Evolutionary conservation across 768 basidiomycete genomes (phyloP).

Genomic region (Dioszegia aurantiaca): DNA sequence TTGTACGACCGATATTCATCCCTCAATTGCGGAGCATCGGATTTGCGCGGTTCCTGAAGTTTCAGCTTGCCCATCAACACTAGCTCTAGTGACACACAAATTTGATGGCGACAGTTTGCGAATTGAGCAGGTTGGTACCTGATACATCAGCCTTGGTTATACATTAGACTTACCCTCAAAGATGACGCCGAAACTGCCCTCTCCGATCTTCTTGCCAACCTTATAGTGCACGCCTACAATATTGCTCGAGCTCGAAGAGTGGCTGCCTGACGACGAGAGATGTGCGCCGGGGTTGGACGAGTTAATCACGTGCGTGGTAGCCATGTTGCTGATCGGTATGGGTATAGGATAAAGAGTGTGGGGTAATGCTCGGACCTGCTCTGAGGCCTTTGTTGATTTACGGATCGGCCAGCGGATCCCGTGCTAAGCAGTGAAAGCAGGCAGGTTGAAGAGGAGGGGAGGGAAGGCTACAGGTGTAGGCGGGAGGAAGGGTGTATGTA

Average conservation of each 20-base stretch:
- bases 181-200: constrained; percentile 94
- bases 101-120: constrained; percentile 98
- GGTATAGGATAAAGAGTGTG: constrained; percentile 1
- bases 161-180: constrained; percentile 68
- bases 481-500: not conserved
- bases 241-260: constrained; percentile 50
- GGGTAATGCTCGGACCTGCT: not conserved
- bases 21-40: constrained; percentile 93
- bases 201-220: constrained; percentile 98
- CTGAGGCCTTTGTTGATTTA: constrained; percentile 2
- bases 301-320: constrained; percentile 49
- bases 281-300: constrained; percentile 45
- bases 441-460: not conserved
- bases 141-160: not conserved
- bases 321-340: constrained; percentile 35
- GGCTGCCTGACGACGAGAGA: constrained; percentile 36
- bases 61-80: not conserved
- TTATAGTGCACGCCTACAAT: constrained; percentile 95
- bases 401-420: too few relatives aligned
- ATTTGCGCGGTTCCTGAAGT: constrained; percentile 67
- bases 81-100: constrained; percentile 67
- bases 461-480: not conserved
- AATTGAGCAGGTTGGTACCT: constrained; percentile 95
- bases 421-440: not conserved
- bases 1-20: constrained; percentile 99